Base-by-base conservation (phyloP, 2,329 filamentous ascomycete species). In the Blastomyces gilchristii region DNA sequence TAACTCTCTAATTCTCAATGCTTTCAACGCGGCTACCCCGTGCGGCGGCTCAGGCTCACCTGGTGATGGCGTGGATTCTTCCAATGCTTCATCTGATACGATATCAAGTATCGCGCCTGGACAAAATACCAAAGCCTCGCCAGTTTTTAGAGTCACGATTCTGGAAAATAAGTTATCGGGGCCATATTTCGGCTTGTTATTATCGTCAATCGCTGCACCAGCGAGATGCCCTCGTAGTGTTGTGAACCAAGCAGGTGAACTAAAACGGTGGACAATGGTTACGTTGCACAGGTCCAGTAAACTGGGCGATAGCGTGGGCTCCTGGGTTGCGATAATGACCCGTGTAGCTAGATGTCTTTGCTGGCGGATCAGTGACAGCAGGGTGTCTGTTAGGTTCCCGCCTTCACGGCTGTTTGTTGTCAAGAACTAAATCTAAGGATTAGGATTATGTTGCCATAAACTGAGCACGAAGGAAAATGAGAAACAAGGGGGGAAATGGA, bases 241-340 rank as follows among this genome's bases (percentile, higher is more conserved):
- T 0, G 70, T 69, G 37, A 85, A 79, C 87, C 87, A 90, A 1
- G 80, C 80, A 0, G 87, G 87, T 0, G 83, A 86, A 0, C 80
- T 85, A 72, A 92, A 92, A 0, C 86, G 81, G 69, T 92, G 88
- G 0, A 91, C 84, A 18, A 91, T 79, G 0, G 85, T 88, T n/a
- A 89, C 76, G 0, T 84, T 86, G 71, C 86, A 91, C 0, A 93
- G 77, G 61, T 90, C 87, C 0, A 93, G 79, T 0, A 94, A 79
- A 18, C 81, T 80, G 0, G 85, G 83, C 0, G 86, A 87, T 3
- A 92, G 80, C 0, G 87, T 90, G 0, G 89, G 89, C 68, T 93
- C 89, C 70, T 94, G 88, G 0, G 89, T 93, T 0, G 88, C 86
- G 41, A 93, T 86, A 52, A 93, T 71, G 4, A 91, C 79, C 0